phyloP scores from a whole-genome alignment of 305 asterid genomes.

The Plantago coronopus region DNA sequence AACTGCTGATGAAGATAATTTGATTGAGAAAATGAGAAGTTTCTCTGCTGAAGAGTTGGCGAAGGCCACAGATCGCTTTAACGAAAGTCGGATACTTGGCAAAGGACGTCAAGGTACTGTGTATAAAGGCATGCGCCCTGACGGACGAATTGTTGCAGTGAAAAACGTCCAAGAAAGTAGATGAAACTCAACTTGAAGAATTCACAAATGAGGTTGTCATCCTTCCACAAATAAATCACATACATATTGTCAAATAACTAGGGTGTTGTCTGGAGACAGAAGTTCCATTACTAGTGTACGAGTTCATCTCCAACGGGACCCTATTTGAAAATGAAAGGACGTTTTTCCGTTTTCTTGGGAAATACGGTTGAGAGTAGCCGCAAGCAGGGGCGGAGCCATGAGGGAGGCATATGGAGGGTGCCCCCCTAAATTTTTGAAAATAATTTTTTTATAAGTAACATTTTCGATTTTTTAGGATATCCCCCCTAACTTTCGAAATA shows the following conservation, averaged over 20 bases:
- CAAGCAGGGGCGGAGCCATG: constrained; percentile 31
- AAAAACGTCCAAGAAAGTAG: constrained; percentile 27
- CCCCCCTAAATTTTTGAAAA: no score
- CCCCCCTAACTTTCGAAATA: no score
- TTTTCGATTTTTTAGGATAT: no score
- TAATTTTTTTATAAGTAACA: no score
- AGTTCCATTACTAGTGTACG: constrained; percentile 35
- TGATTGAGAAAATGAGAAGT: constrained; percentile 30
- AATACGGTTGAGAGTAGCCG: constrained; percentile 32
- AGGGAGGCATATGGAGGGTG: no score
- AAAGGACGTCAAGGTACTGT: constrained; percentile 42
- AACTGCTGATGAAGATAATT: constrained; percentile 23
- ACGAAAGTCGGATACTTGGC: constrained; percentile 36
- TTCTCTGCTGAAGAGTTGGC: constrained; percentile 33
- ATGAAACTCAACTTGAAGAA: constrained; percentile 21
- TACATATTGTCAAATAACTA: constrained; percentile 33
- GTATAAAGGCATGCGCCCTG: constrained; percentile 41
- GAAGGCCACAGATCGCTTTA: constrained; percentile 36
- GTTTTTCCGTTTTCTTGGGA: constrained; percentile 32
- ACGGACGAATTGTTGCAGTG: constrained; percentile 39
- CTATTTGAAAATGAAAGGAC: constrained; percentile 21
- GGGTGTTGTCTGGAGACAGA: constrained; percentile 43
- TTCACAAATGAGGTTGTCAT: constrained; percentile 42
- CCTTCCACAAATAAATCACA: constrained; percentile 37
- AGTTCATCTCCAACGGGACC: constrained; percentile 36